Percentiles rank a stretch among this genome's conserved stretches.
Conservation (phyloP, 2,329 filamentous ascomycete species). For the Fusarium humuli region DNA sequence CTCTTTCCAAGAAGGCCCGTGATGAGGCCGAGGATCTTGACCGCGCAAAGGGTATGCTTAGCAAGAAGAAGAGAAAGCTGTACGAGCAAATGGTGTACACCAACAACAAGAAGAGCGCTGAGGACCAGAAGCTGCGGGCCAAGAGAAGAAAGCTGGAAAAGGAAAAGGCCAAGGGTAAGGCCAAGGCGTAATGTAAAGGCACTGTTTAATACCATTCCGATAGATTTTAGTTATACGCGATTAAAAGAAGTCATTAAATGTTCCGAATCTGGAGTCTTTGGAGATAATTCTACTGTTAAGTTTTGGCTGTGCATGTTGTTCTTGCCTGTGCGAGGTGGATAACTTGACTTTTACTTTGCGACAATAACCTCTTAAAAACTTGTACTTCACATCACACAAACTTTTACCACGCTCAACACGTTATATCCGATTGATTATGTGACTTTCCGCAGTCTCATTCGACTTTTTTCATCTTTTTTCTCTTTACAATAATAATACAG, state of each 20-base stretch:
- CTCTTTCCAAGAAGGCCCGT: slow-evolving; percentile 75
- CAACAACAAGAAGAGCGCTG: slow-evolving; percentile 91
- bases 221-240: slow-evolving; percentile 46
- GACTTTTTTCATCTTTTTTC: neutral
- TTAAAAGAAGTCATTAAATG: slow-evolving; percentile 32
- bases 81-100: slow-evolving; percentile 98
- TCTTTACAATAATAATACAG: neutral
- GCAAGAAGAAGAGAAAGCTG: slow-evolving; percentile 96
- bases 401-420: neutral
- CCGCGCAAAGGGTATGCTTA: slow-evolving; percentile 97
- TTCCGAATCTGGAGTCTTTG: neutral
- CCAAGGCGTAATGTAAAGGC: slow-evolving; percentile 52
- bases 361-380: slow-evolving; percentile 22
- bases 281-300: neutral
- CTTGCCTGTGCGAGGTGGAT: slow-evolving; percentile 13
- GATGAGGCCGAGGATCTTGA: slow-evolving; percentile 89
- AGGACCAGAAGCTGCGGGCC: slow-evolving; percentile 85
- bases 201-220: slow-evolving; percentile 48
- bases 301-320: slow-evolving; percentile 4
- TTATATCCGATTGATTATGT: neutral
- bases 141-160: slow-evolving; percentile 94
- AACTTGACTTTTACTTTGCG: slow-evolving; percentile 7
- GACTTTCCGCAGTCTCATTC: neutral
- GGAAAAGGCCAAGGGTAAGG: slow-evolving; percentile 58
- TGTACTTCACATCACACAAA: slow-evolving; percentile 30